Conservation (phyloP, 106 monocot species). For the Dactylorhiza incarnata region DNA sequence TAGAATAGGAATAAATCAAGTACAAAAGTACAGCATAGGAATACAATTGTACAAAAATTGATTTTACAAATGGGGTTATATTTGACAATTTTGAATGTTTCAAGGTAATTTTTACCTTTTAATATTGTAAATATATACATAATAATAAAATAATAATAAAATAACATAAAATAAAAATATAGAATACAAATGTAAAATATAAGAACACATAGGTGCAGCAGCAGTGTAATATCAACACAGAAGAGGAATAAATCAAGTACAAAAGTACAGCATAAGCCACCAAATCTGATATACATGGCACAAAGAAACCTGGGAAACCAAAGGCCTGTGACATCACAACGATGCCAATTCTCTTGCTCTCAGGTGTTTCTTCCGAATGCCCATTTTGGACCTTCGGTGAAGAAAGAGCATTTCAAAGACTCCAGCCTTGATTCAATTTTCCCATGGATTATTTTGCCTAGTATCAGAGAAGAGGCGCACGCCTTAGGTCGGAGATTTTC, state of each 20-base stretch:
- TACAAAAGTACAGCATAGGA: neutral
- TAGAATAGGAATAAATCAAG: too few relatives aligned
- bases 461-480: neutral
- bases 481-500: neutral
- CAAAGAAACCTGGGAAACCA: neutral
- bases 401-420: conserved; percentile 1
- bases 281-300: neutral
- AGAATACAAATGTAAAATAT: too few relatives aligned
- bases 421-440: conserved; percentile 1
- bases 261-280: neutral
- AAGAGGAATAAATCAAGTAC: neutral
- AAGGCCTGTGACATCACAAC: neutral
- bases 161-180: too few relatives aligned
- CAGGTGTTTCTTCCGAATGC: neutral
- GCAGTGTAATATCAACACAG: too few relatives aligned
- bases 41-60: too few relatives aligned
- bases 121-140: too few relatives aligned
- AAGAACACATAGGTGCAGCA: too few relatives aligned
- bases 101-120: too few relatives aligned
- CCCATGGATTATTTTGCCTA: neutral
- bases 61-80: too few relatives aligned
- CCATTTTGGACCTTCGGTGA: neutral
- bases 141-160: too few relatives aligned
- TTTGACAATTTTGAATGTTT: too few relatives aligned
- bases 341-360: neutral